Evolutionary conservation across 1,284 basidiomycete genomes (phyloP).

Genomic region (Tylopilus sp.): DNA sequence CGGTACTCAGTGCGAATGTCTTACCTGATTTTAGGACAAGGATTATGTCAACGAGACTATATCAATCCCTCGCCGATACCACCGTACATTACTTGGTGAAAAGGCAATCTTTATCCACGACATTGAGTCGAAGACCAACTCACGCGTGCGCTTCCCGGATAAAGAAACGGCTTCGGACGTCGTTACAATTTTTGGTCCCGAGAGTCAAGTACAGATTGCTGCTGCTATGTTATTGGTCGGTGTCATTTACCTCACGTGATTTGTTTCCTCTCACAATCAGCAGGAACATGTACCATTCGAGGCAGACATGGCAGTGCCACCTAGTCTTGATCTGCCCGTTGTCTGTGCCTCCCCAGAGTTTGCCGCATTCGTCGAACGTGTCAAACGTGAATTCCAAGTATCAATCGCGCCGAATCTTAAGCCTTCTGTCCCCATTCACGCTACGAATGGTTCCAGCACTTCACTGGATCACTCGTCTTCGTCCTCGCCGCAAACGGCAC

Average conservation of each 20-base stretch:
- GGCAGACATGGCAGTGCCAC: conserved; percentile 90
- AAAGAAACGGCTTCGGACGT: conserved; percentile 91
- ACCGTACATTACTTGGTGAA: conserved; percentile 91
- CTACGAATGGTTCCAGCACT: conserved; percentile 31
- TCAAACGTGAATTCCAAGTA: conserved; percentile 94
- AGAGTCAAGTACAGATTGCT: conserved; percentile 95
- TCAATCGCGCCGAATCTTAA: conserved; percentile 78
- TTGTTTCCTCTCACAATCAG: conserved; percentile 14
- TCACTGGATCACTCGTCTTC: conserved; percentile 27
- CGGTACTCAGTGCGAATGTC: not conserved
- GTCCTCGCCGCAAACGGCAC: conserved; percentile 28
- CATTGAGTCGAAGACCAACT: conserved; percentile 96
- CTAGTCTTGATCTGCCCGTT: conserved; percentile 72
- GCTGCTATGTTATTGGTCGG: conserved; percentile 90
- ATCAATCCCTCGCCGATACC: conserved; percentile 90
- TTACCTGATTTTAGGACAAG: conserved; percentile 66
- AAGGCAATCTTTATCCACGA: conserved; percentile 97
- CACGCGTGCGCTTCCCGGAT: conserved; percentile 90
- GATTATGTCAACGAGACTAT: conserved; percentile 95
- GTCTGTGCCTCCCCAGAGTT: conserved; percentile 81
- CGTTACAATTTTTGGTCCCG: conserved; percentile 93
- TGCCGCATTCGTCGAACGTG: conserved; percentile 75
- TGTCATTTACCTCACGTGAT: conserved; percentile 10
- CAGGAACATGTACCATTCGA: conserved; percentile 97
- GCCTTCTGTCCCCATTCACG: conserved; percentile 36